Percentiles rank a stretch among this genome's conserved stretches.
These are phyloP conservation scores for Paramecium bursaria DNA, from an alignment of 73 alveolate species.

Conservation along the genomic window DNA sequence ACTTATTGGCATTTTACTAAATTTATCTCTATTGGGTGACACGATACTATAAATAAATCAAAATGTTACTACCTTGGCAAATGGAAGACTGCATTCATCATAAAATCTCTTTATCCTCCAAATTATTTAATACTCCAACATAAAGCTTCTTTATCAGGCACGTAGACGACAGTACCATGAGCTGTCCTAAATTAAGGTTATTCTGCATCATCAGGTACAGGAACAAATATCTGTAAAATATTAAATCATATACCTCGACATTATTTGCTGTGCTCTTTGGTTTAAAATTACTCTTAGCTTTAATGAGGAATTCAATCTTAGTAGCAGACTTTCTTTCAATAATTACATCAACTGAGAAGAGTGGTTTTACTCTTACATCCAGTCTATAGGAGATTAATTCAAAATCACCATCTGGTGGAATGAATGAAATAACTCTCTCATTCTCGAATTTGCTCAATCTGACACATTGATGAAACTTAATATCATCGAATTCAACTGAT, in stretches of 20 bases:
- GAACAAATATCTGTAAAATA: slow-evolving; percentile 77
- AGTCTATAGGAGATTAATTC: slow-evolving; percentile 96
- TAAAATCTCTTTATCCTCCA: slow-evolving; percentile 97
- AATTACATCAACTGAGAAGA: slow-evolving; percentile 60
- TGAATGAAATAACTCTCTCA: slow-evolving; percentile 97
- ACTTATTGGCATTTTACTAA: slow-evolving; percentile 87
- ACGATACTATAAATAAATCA: slow-evolving; percentile 19
- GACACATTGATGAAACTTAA: slow-evolving; percentile 95
- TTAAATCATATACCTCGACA: slow-evolving; percentile 73
- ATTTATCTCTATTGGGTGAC: slow-evolving; percentile 81
- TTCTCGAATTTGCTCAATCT: slow-evolving; percentile 85
- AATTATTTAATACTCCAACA: slow-evolving; percentile 97
- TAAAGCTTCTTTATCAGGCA: slow-evolving; percentile 93
- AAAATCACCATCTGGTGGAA: slow-evolving; percentile 99
- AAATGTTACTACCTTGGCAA: slow-evolving; percentile 84
- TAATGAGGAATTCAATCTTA: slow-evolving; percentile 86
- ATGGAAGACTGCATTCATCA: slow-evolving; percentile 95
- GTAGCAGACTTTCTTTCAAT: slow-evolving; percentile 70
- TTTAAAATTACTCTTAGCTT: slow-evolving; percentile 95
- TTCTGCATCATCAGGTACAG: slow-evolving; percentile 98
- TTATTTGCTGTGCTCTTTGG: slow-evolving; percentile 96
- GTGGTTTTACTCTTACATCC: slow-evolving; percentile 73
- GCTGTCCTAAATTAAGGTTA: slow-evolving; percentile 95
- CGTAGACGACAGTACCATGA: slow-evolving; percentile 91
- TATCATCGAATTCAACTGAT: slow-evolving; percentile 93